phyloP scores from a whole-genome alignment of 768 basidiomycete genomes.

The Xerocomus potaroensis region DNA sequence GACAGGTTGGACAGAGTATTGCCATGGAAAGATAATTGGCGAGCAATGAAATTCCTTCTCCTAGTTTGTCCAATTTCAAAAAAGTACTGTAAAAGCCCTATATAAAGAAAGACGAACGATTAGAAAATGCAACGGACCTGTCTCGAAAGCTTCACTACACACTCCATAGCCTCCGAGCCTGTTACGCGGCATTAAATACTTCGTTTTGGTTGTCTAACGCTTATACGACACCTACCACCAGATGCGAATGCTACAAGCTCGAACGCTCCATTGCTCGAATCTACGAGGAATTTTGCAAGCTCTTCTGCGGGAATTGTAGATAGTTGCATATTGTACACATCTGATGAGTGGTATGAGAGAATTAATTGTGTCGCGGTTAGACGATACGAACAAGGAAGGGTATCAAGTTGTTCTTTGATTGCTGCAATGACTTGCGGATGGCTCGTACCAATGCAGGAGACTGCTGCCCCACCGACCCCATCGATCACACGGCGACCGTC shows the following conservation, averaged over 20 bases:
- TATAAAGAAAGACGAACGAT: slow-evolving; percentile 5
- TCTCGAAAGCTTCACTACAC: slow-evolving; percentile 74
- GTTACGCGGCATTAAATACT: background rate
- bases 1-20: slow-evolving; percentile 73
- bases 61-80: slow-evolving; percentile 64
- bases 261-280: slow-evolving; percentile 71
- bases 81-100: slow-evolving; percentile 49
- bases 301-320: slow-evolving; percentile 79
- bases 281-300: slow-evolving; percentile 62
- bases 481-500: slow-evolving; percentile 70
- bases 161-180: slow-evolving; percentile 91
- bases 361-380: background rate
- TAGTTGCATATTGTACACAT: slow-evolving; percentile 85
- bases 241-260: slow-evolving; percentile 66
- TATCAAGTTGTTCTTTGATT: slow-evolving; percentile 76
- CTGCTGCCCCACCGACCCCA: slow-evolving; percentile 83
- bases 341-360: slow-evolving; percentile 32
- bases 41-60: slow-evolving; percentile 75
- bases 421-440: slow-evolving; percentile 70
- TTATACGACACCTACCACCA: slow-evolving; percentile 57
- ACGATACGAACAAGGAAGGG: slow-evolving; percentile 59
- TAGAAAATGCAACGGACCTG: slow-evolving; percentile 46
- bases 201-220: background rate
- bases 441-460: slow-evolving; percentile 70
- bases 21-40: slow-evolving; percentile 79